Base-by-base conservation (phyloP, 208 protist species). In the Trypanosoma rangeli region DNA sequence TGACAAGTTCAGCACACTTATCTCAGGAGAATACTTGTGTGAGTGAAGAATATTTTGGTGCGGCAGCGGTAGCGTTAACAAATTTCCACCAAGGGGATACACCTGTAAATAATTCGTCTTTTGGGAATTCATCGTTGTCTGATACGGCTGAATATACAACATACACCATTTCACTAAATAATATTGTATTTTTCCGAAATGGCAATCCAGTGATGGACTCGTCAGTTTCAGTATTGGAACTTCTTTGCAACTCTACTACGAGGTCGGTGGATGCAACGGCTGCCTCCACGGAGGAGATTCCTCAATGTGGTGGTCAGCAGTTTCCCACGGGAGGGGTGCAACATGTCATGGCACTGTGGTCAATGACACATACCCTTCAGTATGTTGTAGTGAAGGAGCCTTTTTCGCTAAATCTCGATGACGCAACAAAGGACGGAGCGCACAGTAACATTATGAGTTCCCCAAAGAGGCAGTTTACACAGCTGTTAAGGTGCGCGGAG, bases 371-470 rank as follows among this genome's bases (percentile, higher is more conserved):
- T 58, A 64, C 49, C 35, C 75, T 90, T 50, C 53, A 80, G 9
- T 81, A 80, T 70, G 76, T 80, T 16, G 63, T 87, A 48, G 74
- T 90, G 7, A 76, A 79, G 33, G 61, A 80, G 48, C 82, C 82
- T 49, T 46, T 86, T 54, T 55, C 76, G 13, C 26, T 24, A 52
- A 24, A 60, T 48, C 8, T 28, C 2, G 48, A 46, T 58, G 56
- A 24, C 22, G 52, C 44, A 48, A 53, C 57, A 13, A 8, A 31
- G 48, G 26, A 39, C 7, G 13, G 44, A 5, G 42, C 26, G 22
- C 8, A 8, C 5, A 4, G 50, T 29, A 24, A 5, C 26, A 28
- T 9, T 10, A n/a, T 48, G 10, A 59, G 52, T 33, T 59, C 53
- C 9, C 71, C 64, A 13, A 70, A 61, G 29, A 26, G 48, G 22